A percentile compares a stretch with the other conserved stretches of the same genome.
Conservation (phyloP, 2,329 filamentous ascomycete genomes). For the Sclerotinia nivalis region DNA sequence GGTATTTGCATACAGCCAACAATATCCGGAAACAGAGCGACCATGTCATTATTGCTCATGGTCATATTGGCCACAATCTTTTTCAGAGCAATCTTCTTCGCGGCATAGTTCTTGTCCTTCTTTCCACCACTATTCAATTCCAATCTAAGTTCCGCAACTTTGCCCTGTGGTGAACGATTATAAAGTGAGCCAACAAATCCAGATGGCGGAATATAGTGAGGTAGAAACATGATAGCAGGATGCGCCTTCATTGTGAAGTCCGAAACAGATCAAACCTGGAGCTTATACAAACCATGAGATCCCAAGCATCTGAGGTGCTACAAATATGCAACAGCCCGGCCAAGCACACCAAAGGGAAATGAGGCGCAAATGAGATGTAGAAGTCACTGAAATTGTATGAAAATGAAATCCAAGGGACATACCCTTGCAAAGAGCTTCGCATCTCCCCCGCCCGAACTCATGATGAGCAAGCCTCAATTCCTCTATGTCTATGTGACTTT, state of each 20-base stretch:
- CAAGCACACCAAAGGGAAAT: constrained; percentile 23
- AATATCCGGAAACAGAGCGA: constrained; percentile 92
- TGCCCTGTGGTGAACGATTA: constrained; percentile 70
- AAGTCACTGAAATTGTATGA: background rate
- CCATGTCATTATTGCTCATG: constrained; percentile 99
- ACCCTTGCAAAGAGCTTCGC: constrained; percentile 99
- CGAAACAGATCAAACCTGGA: constrained; percentile 10
- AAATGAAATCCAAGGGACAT: constrained; percentile 47
- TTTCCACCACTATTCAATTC: constrained; percentile 93
- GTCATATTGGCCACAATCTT: constrained; percentile 99
- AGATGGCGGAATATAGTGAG: constrained; percentile 37
- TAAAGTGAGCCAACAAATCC: constrained; percentile 39
- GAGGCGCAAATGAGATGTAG: constrained; percentile 23
- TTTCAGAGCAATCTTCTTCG: constrained; percentile 97
- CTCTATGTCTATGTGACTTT: constrained; percentile 23
- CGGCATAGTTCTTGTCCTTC: constrained; percentile 95
- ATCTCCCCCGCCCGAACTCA: constrained; percentile 71
- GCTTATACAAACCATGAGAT: background rate
- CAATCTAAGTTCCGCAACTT: constrained; percentile 93
- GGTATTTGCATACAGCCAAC: constrained; percentile 93
- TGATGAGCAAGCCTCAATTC: constrained; percentile 34
- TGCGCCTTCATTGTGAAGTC: constrained; percentile 15
- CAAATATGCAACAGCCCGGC: constrained; percentile 21
- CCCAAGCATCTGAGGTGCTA: constrained; percentile 17
- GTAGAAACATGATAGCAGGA: constrained; percentile 38